Conservation (phyloP, 768 basidiomycete genomes). For the Kwoniella europaea region DNA sequence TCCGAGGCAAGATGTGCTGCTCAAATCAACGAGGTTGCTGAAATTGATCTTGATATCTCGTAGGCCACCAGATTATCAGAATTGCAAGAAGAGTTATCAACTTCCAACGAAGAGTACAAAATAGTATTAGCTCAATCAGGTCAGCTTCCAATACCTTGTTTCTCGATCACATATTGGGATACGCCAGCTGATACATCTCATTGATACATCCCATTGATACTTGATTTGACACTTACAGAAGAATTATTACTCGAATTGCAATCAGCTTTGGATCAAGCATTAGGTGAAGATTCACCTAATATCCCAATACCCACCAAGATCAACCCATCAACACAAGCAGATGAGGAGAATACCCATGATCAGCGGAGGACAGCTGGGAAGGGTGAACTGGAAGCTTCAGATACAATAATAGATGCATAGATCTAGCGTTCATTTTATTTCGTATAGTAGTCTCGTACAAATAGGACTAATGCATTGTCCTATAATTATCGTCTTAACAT, state of each 20-base stretch:
- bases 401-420: neutral
- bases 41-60: neutral
- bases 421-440: no score
- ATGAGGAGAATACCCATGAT: neutral
- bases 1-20: slow-evolving; percentile 1
- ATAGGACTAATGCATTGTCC: no score
- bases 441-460: no score
- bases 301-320: neutral
- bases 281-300: slow-evolving; percentile 8
- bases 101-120: slow-evolving; percentile 48
- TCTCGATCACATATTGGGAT: no score
- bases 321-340: neutral
- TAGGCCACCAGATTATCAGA: slow-evolving; percentile 42
- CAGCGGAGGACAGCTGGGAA: no score
- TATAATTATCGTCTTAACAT: no score
- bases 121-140: slow-evolving; percentile 43
- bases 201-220: neutral
- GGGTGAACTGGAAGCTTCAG: no score
- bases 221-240: slow-evolving; percentile 17
- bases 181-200: neutral
- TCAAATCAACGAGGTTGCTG: neutral
- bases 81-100: slow-evolving; percentile 42
- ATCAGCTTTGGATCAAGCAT: slow-evolving; percentile 24
- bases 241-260: slow-evolving; percentile 30
- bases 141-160: slow-evolving; percentile 11